Base-by-base conservation (phyloP, 2,329 filamentous ascomycete genomes). In the Sporothrix curviconia region DNA sequence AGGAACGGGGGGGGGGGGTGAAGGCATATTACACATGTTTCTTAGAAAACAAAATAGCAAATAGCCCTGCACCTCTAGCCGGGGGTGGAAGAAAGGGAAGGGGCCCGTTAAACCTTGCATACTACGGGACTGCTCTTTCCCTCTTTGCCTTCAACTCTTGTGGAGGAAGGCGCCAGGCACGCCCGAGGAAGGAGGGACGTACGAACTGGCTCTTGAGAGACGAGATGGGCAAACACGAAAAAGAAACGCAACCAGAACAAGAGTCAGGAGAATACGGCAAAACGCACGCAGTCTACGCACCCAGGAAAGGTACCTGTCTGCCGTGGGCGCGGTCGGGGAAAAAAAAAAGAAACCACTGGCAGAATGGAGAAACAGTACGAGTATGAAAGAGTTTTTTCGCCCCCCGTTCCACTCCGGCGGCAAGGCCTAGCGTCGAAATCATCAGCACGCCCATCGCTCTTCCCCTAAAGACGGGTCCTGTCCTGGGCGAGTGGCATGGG, bases 321-420 rank as follows among this genome's bases (percentile, higher is more conserved):
- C n/a, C n/a, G n/a, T n/a, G n/a, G 32, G 47, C 36, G 47, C 47
- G 30, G 17, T 30, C 28, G 12, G 39, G 15, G 28, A 44, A 36
- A 43, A 24, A 7, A 15, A 43, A 36, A 44, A 22, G 39, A 19
- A 8, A 42, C n/a, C n/a, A n/a, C n/a, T n/a, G n/a, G n/a, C n/a
- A n/a, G n/a, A n/a, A n/a, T n/a, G n/a, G n/a, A n/a, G n/a, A 43
- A 44, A 28, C 12, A 24, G n/a, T 14, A 47, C 12, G 37, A 30
- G 17, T 25, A 12, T 30, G 7, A 54, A 24, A 49, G 19, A 43
- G n/a, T n/a, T 42, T 55, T 59, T 61, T 53, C 55, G 46, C 44
- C 50, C 55, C 42, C 50, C 57, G 57, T 59, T 51, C 55, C 56
- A 59, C 59, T 52, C 53, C 54, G 53, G 37, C 60, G 54, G 60